A percentile compares a stretch with the other conserved stretches of the same genome.
Conservation (phyloP, 257 asterid species). For the Jacaranda mimosifolia region DNA sequence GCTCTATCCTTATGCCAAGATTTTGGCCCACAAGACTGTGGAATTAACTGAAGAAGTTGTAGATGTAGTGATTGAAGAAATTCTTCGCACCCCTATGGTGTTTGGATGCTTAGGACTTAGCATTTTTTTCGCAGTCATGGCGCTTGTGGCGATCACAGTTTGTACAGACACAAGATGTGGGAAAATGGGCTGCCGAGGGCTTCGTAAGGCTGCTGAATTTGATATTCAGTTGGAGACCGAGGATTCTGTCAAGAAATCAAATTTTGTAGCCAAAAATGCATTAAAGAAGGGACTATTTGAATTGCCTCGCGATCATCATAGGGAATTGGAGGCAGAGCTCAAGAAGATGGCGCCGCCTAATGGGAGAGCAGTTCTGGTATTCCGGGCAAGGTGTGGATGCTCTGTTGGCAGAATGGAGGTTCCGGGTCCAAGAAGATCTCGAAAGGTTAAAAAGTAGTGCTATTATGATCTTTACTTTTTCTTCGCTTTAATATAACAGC, state of each 20-base stretch:
- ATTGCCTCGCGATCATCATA: constrained; percentile 80
- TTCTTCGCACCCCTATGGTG: constrained; percentile 71
- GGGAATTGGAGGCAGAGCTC: constrained; percentile 92
- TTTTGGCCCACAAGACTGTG: constrained; percentile 43
- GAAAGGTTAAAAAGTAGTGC: constrained; percentile 80
- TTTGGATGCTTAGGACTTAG: constrained; percentile 86
- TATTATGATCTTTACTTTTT: constrained; percentile 25
- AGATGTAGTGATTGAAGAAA: constrained; percentile 68
- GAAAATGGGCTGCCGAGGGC: constrained; percentile 80
- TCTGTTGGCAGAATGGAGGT: constrained; percentile 92
- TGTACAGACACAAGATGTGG: constrained; percentile 74
- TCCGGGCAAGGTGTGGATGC: constrained; percentile 93
- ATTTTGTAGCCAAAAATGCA: constrained; percentile 41
- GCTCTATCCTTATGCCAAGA: constrained; percentile 66
- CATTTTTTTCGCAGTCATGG: constrained; percentile 61
- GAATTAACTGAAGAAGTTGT: constrained; percentile 62
- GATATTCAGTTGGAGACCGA: constrained; percentile 91
- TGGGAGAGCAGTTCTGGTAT: constrained; percentile 90
- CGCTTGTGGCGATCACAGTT: constrained; percentile 62
- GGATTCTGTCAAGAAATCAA: constrained; percentile 67
- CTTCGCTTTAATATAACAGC: constrained; percentile 3
- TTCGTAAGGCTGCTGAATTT: constrained; percentile 83
- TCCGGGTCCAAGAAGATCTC: constrained; percentile 73
- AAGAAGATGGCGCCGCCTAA: constrained; percentile 95
- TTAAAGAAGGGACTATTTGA: constrained; percentile 74